Evolutionary conservation across 305 asterid genomes (phyloP), one percentile per base, ranked within the genome.

Genomic region (Solanum hybrid): DNA sequence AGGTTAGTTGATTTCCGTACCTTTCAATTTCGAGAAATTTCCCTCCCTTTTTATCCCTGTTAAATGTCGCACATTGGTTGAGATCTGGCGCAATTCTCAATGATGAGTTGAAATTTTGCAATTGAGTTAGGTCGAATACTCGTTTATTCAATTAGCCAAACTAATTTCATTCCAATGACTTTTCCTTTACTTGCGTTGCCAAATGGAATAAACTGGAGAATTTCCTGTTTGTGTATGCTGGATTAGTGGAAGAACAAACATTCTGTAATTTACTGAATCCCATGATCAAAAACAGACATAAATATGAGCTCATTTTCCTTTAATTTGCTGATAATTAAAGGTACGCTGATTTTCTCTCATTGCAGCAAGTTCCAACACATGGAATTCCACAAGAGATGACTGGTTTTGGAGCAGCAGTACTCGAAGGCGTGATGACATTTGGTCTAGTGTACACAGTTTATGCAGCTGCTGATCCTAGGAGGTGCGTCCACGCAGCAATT

Each of bases 341-440:
- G 19, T 34, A 12, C 3, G 0, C 34, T 29, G 10, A 14, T 19
- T 37, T 17, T 72, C 75, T 19, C 38, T 69, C 27, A 31, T 69
- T 26, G 26, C 90, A 97, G 97, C 93, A 89, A 1, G 86, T 97
- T 37, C 98, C 97, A 1, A 72, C 93, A 0, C 94, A 91, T 42
- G 60, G 91, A 14, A 92, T 97, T 26, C 95, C 98, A 0, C 17
- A 72, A 13, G 97, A 95, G 26, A 96, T 97, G 99, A 95, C 99
- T 0, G 99, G 99, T 10, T 95, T 96, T 6, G 99, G 98, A 13
- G 99, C 95, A 9, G 92, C 98, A 24, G 73, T 95, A 27, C 90
- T 97, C 7, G 98, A 96, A 89, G 97, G 97, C 0, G 90, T 94
- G 85, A 97, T 94, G 97, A 94, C 99, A 37, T 97, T 96, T 71